These are phyloP conservation scores for Pseudocercospora fijiensis DNA, from an alignment of 2,329 filamentous ascomycete species.

Conservation along the genomic window DNA sequence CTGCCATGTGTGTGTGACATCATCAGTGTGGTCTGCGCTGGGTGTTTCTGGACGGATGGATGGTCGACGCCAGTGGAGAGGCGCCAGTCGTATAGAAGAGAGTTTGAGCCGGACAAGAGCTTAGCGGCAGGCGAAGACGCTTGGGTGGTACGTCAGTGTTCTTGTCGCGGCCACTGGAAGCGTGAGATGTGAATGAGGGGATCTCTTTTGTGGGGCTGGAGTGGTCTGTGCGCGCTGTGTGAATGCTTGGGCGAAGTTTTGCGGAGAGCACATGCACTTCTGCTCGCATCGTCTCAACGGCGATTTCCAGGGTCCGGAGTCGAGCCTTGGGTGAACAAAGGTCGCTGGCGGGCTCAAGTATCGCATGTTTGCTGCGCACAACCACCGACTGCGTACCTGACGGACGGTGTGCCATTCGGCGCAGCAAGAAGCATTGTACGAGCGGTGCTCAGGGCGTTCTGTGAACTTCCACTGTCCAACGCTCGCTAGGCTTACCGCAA, in stretches of 20 bases:
- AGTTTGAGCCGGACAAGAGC: conserved; percentile 6
- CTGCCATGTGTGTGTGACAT: not conserved
- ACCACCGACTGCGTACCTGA: not conserved
- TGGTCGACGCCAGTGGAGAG: not conserved
- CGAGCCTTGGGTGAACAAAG: not conserved
- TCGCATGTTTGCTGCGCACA: not conserved
- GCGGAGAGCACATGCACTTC: conserved; percentile 6
- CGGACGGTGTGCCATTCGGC: not conserved
- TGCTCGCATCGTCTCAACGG: conserved; percentile 3
- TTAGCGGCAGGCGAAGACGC: conserved; percentile 11
- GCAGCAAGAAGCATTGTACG: not conserved
- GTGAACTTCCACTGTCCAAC: no score
- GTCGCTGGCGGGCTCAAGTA: not conserved
- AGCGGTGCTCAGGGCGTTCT: conserved; percentile 3
- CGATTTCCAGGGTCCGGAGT: not conserved
- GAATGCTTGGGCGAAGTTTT: not conserved
- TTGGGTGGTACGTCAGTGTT: conserved; percentile 16
- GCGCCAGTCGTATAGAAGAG: not conserved
- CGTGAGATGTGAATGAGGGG: not conserved
- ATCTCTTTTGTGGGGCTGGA: not conserved
- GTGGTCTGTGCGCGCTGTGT: not conserved
- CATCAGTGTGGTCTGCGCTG: not conserved
- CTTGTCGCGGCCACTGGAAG: not conserved
- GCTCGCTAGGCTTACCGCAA: conserved; percentile 5
- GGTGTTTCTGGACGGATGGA: not conserved